Base-by-base conservation (phyloP, 129 eudicot species). In the Saposhnikovia divaricata region DNA sequence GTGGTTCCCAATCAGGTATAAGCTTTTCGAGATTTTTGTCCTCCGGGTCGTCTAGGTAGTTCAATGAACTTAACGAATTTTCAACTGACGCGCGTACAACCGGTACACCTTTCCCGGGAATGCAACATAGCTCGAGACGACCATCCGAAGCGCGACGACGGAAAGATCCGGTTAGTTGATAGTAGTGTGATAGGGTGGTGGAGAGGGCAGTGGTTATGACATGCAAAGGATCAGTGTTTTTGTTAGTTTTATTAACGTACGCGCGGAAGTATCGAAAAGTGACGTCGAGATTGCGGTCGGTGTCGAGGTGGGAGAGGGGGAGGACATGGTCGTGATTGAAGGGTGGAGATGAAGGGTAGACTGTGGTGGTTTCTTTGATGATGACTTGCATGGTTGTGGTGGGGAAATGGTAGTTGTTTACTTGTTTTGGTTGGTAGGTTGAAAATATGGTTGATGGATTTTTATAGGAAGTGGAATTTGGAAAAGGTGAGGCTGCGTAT, bases 281-380 rank as follows among this genome's bases (percentile, higher is more conserved):
- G 83, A 90, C 86, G 80, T 85, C 86, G 88, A 92, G 93, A 89
- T 92, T 92, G 78, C 82, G 89, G 79, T 92, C 97, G 51, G 88
- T 92, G 84, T 92, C 96, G 82, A 92, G 90, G 91, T 92, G 96
- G 89, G 97, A 92, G 73, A 90, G 93, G 65, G 93, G 70, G 80
- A 92, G 97, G 89, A 80, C 34, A 77, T 90, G 93, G 77, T 92
- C 89, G 48, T 65, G 71, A 79, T 81, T 19, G 86, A 88, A 85
- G 12, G 96, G 93, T 38, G 86, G 86, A 0, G 77, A 77, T 9
- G 88, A 68, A 43, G 96, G 97, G 83, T 78, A 69, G 77, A 92
- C 77, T 45, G 86, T 81, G 88, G 86, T 84, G 69, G 93, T 82
- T 83, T 80, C 79, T n/a, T 85, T 71, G 45, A 78, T 79, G 48